Conservation (phyloP, 345 rosid genomes). For the Geranium brycei region DNA sequence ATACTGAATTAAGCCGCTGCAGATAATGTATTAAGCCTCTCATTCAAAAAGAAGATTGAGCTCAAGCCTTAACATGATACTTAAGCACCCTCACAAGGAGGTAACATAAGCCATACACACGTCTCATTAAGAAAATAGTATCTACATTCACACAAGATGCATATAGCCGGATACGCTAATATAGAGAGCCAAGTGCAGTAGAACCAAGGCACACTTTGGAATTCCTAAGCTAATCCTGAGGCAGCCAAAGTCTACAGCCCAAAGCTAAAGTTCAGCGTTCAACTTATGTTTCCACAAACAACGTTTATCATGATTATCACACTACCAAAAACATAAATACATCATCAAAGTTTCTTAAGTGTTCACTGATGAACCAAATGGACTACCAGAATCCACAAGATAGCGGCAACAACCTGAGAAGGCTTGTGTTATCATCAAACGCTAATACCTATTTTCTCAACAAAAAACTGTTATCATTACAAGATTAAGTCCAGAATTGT, state of each 20-base stretch:
- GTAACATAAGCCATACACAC: too few relatives aligned
- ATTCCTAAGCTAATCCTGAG: not conserved
- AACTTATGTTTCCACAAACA: not conserved
- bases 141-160: not conserved
- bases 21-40: constrained; percentile 8
- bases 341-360: not conserved
- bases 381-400: not conserved
- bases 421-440: not conserved
- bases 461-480: too few relatives aligned
- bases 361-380: not conserved
- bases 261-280: not conserved
- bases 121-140: too few relatives aligned
- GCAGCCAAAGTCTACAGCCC: not conserved
- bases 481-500: not conserved
- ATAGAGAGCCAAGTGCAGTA: not conserved
- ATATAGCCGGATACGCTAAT: too few relatives aligned
- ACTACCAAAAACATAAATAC: not conserved
- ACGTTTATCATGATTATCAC: not conserved
- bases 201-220: not conserved
- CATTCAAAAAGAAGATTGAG: not conserved
- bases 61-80: not conserved
- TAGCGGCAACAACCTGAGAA: not conserved
- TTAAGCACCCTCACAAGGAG: too few relatives aligned
- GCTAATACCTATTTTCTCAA: too few relatives aligned
- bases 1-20: constrained; percentile 52